phyloP scores from a whole-genome alignment of 352 stramenopile species.

The Halophytophthora polymorphica region DNA sequence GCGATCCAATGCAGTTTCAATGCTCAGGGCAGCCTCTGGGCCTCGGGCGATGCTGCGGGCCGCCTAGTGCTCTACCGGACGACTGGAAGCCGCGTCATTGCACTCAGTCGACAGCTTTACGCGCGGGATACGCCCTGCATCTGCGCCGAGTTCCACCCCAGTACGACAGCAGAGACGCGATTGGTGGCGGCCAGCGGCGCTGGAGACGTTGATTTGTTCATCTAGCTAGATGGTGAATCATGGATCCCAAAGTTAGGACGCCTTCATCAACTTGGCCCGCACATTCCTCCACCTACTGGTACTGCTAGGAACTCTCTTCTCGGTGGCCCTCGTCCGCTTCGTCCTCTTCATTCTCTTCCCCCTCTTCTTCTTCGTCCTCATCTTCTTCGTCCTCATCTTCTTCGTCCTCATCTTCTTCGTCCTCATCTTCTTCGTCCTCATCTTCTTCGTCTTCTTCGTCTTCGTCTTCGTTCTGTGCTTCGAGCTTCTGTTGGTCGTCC shows the following conservation, averaged over 20 bases:
- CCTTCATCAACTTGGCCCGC: too few species aligned
- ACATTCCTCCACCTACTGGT: not conserved
- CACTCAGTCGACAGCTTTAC: conserved; percentile 24
- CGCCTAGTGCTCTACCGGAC: conserved; percentile 45
- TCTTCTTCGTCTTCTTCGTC: conserved; percentile 12
- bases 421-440: conserved; percentile 19
- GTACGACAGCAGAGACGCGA: not conserved
- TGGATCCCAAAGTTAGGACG: too few species aligned
- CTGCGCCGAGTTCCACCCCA: conserved; percentile 31
- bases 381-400: too few species aligned
- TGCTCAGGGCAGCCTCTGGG: conserved; percentile 33
- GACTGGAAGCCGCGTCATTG: conserved; percentile 11
- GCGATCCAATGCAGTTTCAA: conserved; percentile 56
- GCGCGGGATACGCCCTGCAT: conserved; percentile 18
- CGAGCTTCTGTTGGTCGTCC: conserved; percentile 16
- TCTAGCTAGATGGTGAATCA: conserved; percentile 6
- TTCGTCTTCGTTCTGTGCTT: conserved; percentile 9
- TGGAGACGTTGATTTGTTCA: conserved; percentile 26
- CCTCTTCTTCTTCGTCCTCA: conserved; percentile 19
- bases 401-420: conserved; percentile 25
- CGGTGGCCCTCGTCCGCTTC: not conserved
- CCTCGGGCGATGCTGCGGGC: conserved; percentile 43
- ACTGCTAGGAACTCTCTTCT: not conserved
- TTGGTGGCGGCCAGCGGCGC: conserved; percentile 26
- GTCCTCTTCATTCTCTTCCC: conserved; percentile 14